A percentile compares a stretch with the other conserved stretches of the same genome.
Conservation (phyloP, 108 stramenopile species). For the Fistulifera pelliculosa region DNA sequence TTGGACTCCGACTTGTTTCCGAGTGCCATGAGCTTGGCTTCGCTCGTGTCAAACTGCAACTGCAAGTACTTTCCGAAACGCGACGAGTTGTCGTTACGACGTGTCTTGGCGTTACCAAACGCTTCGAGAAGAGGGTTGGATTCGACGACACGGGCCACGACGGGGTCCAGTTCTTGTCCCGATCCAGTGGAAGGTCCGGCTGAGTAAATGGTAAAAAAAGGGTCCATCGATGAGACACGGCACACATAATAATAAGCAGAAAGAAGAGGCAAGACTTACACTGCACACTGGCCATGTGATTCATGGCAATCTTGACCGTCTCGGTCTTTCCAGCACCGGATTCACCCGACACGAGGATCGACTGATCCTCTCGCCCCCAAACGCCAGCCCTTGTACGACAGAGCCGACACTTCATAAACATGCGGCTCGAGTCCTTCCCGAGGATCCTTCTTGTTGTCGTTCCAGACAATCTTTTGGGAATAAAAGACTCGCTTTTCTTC, state of each 20-base stretch:
- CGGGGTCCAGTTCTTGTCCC: constrained; percentile 7
- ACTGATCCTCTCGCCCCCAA: constrained; percentile 44
- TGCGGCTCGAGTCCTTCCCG: constrained; percentile 34
- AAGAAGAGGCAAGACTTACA: background rate
- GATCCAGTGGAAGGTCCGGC: no score
- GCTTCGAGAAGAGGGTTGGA: constrained; percentile 80
- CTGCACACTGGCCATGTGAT: constrained; percentile 69
- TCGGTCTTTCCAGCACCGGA: constrained; percentile 82
- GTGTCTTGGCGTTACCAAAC: constrained; percentile 81
- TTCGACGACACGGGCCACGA: constrained; percentile 52
- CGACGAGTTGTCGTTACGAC: constrained; percentile 70
- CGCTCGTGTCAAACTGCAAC: constrained; percentile 54
- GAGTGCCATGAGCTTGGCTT: constrained; percentile 33
- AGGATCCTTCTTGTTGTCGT: constrained; percentile 23
- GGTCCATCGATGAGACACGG: constrained; percentile 73
- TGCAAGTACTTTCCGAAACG: constrained; percentile 81
- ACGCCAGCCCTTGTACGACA: constrained; percentile 51
- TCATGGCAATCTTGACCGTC: constrained; percentile 84
- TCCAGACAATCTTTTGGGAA: constrained; percentile 36
- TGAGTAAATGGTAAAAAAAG: no score
- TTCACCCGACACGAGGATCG: constrained; percentile 86
- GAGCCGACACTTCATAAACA: constrained; percentile 51
- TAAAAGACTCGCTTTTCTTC: constrained; percentile 39
- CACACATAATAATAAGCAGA: constrained; percentile 41
- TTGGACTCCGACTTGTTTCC: constrained; percentile 37